Base-by-base conservation (phyloP, 805 yeast genomes). In the Myxozyma sirexii region DNA sequence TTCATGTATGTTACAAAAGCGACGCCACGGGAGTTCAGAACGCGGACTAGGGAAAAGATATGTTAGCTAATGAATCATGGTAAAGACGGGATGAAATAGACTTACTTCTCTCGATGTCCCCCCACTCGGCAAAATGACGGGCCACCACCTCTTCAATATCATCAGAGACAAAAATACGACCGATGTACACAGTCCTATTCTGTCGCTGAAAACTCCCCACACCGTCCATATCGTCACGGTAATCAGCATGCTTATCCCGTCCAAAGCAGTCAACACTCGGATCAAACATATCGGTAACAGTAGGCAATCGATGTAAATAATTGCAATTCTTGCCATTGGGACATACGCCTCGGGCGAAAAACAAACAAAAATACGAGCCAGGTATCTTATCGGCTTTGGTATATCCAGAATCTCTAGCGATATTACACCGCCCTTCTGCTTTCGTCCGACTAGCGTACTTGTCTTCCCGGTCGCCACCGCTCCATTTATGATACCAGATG, bases 191-290 rank as follows among this genome's bases (percentile, higher is more conserved):
- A 0, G 97, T 90, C 54, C 84, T 75, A 70, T 91, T 92, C n/a
- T 77, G 77, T 38, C 78, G 75, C 66, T 81, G 79, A 70, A 93
- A 85, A 24, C 90, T 84, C 0, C 98, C 99, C 2, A 91, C 86
- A 35, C 99, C 99, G 29, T 87, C 84, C 97, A 91, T 91, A 73
- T 93, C 98, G 65, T 93, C 97, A 66, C 91, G 76, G 68, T 89
- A 90, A 49, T 84, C 87, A 0, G 87, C 78, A 63, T 87, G 87
- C 72, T 88, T 90, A 69, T 89, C 96, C 60, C 99, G 77, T 1
- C 97, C 98, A 77, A 93, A 93, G 69, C 97, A 92, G 74, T 93
- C 99, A 26, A 83, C 79, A 0, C 90, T 83, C 1, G 86, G 79
- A 1, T 84, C 79, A 47, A 78, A 78, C 39, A 77, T 72, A 68